Evolutionary conservation across 352 stramenopile species (phyloP), one percentile per base, ranked within the genome.

Genomic region (Achlya hypogyna): DNA sequence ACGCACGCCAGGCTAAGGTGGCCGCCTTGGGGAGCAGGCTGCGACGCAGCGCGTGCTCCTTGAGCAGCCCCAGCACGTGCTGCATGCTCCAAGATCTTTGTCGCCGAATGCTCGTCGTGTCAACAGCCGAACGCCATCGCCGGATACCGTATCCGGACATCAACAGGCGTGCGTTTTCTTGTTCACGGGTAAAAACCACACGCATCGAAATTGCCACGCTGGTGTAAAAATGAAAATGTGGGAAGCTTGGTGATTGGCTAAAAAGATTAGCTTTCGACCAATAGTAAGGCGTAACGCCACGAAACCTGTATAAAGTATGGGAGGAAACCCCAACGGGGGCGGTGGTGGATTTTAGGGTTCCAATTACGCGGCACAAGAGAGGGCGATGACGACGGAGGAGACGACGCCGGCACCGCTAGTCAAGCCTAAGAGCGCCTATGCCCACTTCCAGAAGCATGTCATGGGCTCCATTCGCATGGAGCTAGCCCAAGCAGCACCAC

Each of bases 361-460:
- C 38, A 64, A 52, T 64, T 52, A 12, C 54, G 54, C 54, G 54
- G 54, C 54, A 64, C 32, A 16, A 45, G 18, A 22, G 32, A 64
- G 43, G 23, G 12, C 18, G 38, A 67, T 58, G 60, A 28, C 42
- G 42, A 67, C 27, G 27, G 54, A 63, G 2, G 27, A 63, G 34
- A 29, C 54, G 22, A 31, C 51, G 35, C 18, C 53, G 6, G 35
- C 65, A 49, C 82, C 88, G 73, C 74, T 74, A 0, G 70, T 74
- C n/a, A 89, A 89, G 72, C 69, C 85, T 51, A 89, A 89, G 72
- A 81, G 68, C 43, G 83, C 85, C 52, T 94, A 89, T 72, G 72
- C 81, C 69, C 84, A 86, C 35, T 93, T 89, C 71, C 82, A 90
- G 67, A 93, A 92, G 65, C 72, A 70, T 40, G 69, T 76, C 25